Evolutionary conservation across 1,284 basidiomycete genomes (phyloP).

Genomic region (Bjerkandera adusta): DNA sequence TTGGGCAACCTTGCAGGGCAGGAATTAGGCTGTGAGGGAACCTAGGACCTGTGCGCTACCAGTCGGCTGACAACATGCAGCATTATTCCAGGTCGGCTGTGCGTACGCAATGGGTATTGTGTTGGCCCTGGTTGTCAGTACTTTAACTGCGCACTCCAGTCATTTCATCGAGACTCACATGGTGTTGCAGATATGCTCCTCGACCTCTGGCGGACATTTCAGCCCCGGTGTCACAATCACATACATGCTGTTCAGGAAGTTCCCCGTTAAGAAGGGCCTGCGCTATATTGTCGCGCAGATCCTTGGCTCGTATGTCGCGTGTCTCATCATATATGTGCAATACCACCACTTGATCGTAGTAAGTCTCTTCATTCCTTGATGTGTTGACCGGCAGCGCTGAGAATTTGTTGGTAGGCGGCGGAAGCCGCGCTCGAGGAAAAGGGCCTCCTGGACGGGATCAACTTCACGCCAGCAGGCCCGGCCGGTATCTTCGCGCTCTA

Average conservation of each 20-base stretch:
- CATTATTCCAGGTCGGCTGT: conserved; percentile 56
- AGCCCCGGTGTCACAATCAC: conserved; percentile 59
- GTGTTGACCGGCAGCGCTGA: neutral
- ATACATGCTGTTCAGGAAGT: conserved; percentile 50
- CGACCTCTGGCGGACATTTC: conserved; percentile 64
- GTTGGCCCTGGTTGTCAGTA: conserved; percentile 44
- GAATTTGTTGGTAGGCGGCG: conserved; percentile 27
- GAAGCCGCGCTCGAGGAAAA: conserved; percentile 42
- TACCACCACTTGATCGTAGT: conserved; percentile 51
- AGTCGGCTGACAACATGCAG: conserved; percentile 28
- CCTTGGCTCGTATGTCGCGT: conserved; percentile 59
- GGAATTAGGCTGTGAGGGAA: conserved; percentile 2
- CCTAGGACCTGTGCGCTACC: neutral
- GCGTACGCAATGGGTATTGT: conserved; percentile 62
- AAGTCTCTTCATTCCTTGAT: conserved; percentile 8
- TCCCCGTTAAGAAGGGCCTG: conserved; percentile 50
- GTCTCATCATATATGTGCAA: conserved; percentile 57
- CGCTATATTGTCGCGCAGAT: conserved; percentile 59
- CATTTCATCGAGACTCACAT: neutral
- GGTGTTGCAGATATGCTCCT: conserved; percentile 35
- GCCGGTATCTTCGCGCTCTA: conserved; percentile 64
- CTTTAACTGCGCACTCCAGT: neutral
- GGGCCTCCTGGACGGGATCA: conserved; percentile 37
- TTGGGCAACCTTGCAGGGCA: conserved; percentile 43
- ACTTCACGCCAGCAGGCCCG: conserved; percentile 53